Conservation (phyloP, 108 stramenopile species). For the Stephanodiscus minutulus region DNA sequence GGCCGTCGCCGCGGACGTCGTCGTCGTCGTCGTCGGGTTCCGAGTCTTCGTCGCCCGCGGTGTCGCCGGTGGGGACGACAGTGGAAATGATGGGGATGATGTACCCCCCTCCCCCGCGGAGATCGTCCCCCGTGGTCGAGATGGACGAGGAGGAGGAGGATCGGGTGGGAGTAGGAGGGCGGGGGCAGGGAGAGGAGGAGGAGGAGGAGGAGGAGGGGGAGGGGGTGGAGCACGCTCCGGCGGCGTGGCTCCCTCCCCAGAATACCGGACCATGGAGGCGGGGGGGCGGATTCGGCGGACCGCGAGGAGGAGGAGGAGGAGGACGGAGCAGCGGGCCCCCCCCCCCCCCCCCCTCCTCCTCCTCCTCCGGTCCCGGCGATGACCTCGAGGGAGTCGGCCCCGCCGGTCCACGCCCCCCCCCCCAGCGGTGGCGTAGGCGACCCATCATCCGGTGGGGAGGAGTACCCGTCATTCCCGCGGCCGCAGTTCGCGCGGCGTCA, state of each 20-base stretch:
- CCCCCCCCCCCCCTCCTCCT: not conserved
- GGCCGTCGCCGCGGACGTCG: not conserved
- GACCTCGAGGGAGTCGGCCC: no score
- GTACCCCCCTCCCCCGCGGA: not conserved
- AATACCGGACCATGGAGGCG: not conserved
- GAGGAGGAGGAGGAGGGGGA: not conserved
- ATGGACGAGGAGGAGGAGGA: not conserved
- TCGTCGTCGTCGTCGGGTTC: not conserved
- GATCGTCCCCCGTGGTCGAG: not conserved
- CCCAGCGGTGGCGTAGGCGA: no score
- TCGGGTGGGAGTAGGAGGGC: not conserved
- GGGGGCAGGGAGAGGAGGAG: not conserved
- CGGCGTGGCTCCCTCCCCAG: conserved; percentile 5
- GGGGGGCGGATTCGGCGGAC: no score
- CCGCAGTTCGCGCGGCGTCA: not conserved
- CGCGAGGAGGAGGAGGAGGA: not conserved
- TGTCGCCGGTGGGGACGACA: no score
- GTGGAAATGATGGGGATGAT: not conserved
- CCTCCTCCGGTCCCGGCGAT: no score
- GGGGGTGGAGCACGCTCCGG: not conserved
- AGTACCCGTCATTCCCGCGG: no score
- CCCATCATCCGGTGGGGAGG: no score
- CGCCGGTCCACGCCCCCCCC: no score
- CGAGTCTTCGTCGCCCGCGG: not conserved
- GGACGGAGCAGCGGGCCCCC: not conserved